These are phyloP conservation scores for Colletotrichum noveboracense DNA, from an alignment of 2,329 filamentous ascomycete genomes.

Conservation along the genomic window DNA sequence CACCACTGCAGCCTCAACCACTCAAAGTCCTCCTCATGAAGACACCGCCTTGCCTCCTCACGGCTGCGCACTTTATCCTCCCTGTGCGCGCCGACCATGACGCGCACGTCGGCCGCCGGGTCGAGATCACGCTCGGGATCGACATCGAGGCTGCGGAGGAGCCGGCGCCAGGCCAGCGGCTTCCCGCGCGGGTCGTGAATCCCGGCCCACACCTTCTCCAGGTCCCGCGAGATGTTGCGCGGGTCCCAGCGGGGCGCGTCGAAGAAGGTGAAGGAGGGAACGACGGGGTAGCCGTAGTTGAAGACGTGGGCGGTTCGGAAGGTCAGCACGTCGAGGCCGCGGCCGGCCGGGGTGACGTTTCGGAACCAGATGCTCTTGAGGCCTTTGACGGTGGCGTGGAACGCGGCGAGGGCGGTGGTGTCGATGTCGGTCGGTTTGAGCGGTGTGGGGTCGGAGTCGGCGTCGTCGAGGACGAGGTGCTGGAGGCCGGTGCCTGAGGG, in stretches of 20 bases:
- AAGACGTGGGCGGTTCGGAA: neutral
- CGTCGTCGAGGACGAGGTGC: neutral
- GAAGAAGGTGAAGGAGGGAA: constrained; percentile 7
- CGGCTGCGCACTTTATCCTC: neutral
- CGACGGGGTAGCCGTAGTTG: constrained; percentile 9
- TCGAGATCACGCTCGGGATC: neutral
- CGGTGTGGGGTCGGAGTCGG: neutral
- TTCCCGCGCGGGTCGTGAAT: neutral
- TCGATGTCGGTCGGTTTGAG: neutral
- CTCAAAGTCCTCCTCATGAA: constrained; percentile 12
- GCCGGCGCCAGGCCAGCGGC: neutral
- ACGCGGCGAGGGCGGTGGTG: neutral
- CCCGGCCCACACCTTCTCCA: neutral
- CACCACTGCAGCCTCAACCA: constrained; percentile 13
- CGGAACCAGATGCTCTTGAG: constrained; percentile 14
- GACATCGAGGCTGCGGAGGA: neutral
- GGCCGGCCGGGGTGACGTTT: neutral
- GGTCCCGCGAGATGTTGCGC: neutral
- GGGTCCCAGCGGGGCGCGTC: neutral
- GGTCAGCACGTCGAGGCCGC: neutral
- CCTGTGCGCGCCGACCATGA: neutral
- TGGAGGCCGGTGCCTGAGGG: neutral
- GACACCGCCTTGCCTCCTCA: neutral
- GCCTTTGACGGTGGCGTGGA: neutral
- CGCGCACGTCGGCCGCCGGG: neutral